Percentiles rank a stretch among this genome's conserved stretches.
phyloP scores from a whole-genome alignment of 345 rosid genomes.

The Eucalyptus camaldulensis region DNA sequence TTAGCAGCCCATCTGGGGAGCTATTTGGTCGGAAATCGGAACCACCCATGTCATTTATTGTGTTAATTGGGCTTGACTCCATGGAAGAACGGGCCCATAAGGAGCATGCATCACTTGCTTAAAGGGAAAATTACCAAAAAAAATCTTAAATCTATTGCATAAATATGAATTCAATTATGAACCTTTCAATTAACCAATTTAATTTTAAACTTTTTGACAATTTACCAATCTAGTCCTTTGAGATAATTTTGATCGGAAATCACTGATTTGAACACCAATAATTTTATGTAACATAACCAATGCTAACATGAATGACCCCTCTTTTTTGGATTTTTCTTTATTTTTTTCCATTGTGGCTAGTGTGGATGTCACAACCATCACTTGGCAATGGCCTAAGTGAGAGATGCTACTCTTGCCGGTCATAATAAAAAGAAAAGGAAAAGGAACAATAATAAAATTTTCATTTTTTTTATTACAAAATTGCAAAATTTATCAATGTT shows the following conservation, averaged over 20 bases:
- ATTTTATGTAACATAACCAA: rapidly evolving
- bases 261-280: rapidly evolving
- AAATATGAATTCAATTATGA: rapidly evolving
- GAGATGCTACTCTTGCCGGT: rapidly evolving
- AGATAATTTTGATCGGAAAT: rapidly evolving
- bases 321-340: too few relatives aligned
- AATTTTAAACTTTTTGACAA: too few relatives aligned
- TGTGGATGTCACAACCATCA: background rate
- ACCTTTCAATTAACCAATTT: too few relatives aligned
- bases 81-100: background rate
- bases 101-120: background rate
- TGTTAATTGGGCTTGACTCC: background rate
- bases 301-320: rapidly evolving
- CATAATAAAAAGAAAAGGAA: background rate
- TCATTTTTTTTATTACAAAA: too few relatives aligned
- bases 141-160: rapidly evolving
- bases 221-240: too few relatives aligned
- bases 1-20: background rate
- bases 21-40: background rate
- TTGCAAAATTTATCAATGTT: rapidly evolving
- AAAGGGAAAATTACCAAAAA: too few relatives aligned
- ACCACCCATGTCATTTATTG: rapidly evolving
- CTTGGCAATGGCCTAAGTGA: rapidly evolving
- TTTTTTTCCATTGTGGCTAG: background rate
- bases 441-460: too few relatives aligned